phyloP scores from a whole-genome alignment of 2,329 filamentous ascomycete species.

The Scytalidium sp. region DNA sequence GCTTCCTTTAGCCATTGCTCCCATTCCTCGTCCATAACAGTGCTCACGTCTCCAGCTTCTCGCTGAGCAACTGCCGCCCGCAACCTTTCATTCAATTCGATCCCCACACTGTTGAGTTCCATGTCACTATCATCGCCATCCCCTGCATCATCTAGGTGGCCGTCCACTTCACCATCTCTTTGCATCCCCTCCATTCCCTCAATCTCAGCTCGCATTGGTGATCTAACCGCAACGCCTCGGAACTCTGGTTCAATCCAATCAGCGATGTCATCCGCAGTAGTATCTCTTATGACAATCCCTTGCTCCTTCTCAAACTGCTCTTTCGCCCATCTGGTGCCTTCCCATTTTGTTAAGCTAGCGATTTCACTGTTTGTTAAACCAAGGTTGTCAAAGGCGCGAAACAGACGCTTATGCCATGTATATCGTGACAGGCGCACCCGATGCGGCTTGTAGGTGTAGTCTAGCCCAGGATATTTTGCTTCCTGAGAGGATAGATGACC shows the following conservation, averaged over 20 bases:
- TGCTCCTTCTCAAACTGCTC: conserved; percentile 77
- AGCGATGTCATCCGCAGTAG: conserved; percentile 65
- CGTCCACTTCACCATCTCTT: conserved; percentile 30
- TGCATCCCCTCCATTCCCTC: conserved; percentile 31
- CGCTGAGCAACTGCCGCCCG: conserved; percentile 60
- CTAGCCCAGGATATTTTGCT: conserved; percentile 77
- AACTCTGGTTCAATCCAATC: conserved; percentile 54
- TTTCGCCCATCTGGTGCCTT: conserved; percentile 80
- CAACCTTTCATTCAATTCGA: conserved; percentile 62
- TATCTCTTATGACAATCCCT: conserved; percentile 66
- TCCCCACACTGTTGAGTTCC: conserved; percentile 56
- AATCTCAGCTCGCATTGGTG: conserved; percentile 16
- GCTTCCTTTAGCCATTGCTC: conserved; percentile 73
- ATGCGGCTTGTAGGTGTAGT: conserved; percentile 72
- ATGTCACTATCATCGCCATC: conserved; percentile 49
- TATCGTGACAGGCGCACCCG: conserved; percentile 75
- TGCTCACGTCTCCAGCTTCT: conserved; percentile 55
- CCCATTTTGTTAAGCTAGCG: conserved; percentile 72
- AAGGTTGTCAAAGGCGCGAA: conserved; percentile 70
- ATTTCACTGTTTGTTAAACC: conserved; percentile 69
- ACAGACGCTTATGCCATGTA: conserved; percentile 72
- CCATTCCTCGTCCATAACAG: conserved; percentile 67
- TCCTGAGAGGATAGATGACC: conserved; percentile 76
- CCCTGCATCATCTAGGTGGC: conserved; percentile 33
- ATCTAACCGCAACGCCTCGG: conserved; percentile 12